phyloP scores from a whole-genome alignment of 2,329 filamentous ascomycete species.

The Alternaria ventricosa region DNA sequence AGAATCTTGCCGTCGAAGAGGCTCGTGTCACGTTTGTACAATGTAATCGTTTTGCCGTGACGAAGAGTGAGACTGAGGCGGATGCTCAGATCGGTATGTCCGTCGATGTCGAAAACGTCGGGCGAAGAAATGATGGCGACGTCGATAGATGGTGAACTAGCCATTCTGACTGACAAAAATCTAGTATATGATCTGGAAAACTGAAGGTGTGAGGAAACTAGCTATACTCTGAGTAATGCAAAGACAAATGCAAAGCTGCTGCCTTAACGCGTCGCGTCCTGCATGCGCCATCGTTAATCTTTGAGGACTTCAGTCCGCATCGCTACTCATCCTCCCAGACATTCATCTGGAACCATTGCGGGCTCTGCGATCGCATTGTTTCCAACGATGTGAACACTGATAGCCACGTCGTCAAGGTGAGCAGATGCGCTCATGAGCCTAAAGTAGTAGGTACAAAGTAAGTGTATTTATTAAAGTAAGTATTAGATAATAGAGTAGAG shows the following conservation, averaged over 20 bases:
- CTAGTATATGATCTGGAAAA: background rate
- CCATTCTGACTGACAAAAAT: background rate
- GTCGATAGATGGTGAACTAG: background rate
- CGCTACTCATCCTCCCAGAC: background rate
- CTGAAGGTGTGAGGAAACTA: background rate
- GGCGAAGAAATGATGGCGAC: constrained; percentile 3
- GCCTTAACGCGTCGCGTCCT: background rate
- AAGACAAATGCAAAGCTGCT: background rate
- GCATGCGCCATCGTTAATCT: background rate
- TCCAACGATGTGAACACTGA: background rate
- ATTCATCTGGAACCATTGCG: rapidly evolving
- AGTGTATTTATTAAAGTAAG: too few species aligned
- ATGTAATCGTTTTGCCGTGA: background rate
- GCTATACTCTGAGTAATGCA: background rate
- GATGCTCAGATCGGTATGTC: background rate
- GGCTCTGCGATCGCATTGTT: background rate
- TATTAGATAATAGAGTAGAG: too few species aligned
- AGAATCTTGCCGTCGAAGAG: constrained; percentile 4
- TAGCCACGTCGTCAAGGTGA: background rate
- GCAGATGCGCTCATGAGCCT: background rate
- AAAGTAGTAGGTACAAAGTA: too few species aligned
- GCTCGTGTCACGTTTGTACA: background rate
- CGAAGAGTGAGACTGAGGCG: background rate
- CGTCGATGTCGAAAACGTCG: constrained; percentile 1
- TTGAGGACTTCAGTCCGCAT: background rate